These are phyloP conservation scores for Talaromyces proteolyticus DNA, from an alignment of 495 filamentous ascomycete species.

Conservation along the genomic window DNA sequence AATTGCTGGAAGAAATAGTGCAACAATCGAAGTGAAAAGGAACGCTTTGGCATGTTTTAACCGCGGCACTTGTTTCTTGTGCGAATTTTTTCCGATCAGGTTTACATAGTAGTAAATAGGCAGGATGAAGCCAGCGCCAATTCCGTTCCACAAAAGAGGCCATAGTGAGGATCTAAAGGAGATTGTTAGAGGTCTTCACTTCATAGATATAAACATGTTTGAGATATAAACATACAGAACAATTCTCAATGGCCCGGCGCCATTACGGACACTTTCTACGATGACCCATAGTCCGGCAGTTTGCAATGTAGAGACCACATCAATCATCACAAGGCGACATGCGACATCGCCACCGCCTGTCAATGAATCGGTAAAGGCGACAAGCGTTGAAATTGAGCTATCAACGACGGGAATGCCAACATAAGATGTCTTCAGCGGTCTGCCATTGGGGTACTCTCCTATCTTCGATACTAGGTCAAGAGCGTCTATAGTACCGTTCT, in stretches of 20 bases:
- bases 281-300: not conserved
- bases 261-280: not conserved
- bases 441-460: not conserved
- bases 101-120: not conserved
- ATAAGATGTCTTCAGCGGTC: not conserved
- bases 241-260: not conserved
- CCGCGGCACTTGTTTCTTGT: not conserved
- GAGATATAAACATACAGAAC: not conserved
- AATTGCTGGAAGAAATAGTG: not conserved
- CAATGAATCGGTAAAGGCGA: not conserved
- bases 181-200: not conserved
- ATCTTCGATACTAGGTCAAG: not conserved
- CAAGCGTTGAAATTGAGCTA: not conserved
- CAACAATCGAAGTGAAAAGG: not conserved
- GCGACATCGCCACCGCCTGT: not conserved
- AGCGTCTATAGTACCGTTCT: not conserved
- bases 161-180: not conserved
- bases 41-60: not conserved
- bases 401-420: not conserved
- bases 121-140: not conserved
- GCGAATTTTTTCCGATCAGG: not conserved
- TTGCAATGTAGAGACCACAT: not conserved
- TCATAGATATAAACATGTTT: not conserved
- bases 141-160: slow-evolving; percentile 1
- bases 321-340: not conserved